Base-by-base conservation (phyloP, 2,329 filamentous ascomycete species). In the Blumeriella jaapii region DNA sequence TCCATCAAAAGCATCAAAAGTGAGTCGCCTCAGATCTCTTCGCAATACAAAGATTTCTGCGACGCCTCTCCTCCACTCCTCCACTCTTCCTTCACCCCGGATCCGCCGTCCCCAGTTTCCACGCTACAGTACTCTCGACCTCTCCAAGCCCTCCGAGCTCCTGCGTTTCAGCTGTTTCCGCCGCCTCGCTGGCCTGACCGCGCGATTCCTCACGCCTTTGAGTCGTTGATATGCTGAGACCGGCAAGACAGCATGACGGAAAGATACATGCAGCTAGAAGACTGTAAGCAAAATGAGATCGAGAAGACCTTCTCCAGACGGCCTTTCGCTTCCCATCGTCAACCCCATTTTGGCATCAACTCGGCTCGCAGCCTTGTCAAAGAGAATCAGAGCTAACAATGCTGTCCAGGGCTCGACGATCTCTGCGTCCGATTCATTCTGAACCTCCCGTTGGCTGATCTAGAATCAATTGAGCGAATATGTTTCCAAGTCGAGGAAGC, bases 401-500 rank as follows among this genome's bases (percentile, higher is more conserved):
- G 17, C 20, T 31, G 20, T 28, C 29, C 54, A 89, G 83, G 84
- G 87, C 71, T 96, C 65, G 89, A 96, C 77, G 89, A 96, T 63
- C 74, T 96, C 41, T 94, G 86, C 62, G 89, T 93, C 59, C 85
- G 93, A 57, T 98, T 98, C 63, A 89, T 98, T 56, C 85, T 96
- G 61, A 96, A 98, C 62, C 74, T 96, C 42, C 91, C 93, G 29
- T 71, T 82, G 46, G 85, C 91, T 60, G 91, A 98, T 60, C 73
- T 96, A 29, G 77, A 78, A 47, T 86, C 83, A 2, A 82, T 94
- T 39, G 84, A 86, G 56, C 81, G 91, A 55, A 91, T 98, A 61
- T 96, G 89, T 63, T 98, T 98, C 59, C 87, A 96, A 62, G 82
- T 98, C 50, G 91, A 98, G 61, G 93, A 98, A 62, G 91, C 91